Evolutionary conservation across 2,329 filamentous ascomycete species (phyloP), one percentile per base, ranked within the genome.

Genomic region (Pseudogymnoascus sp.): DNA sequence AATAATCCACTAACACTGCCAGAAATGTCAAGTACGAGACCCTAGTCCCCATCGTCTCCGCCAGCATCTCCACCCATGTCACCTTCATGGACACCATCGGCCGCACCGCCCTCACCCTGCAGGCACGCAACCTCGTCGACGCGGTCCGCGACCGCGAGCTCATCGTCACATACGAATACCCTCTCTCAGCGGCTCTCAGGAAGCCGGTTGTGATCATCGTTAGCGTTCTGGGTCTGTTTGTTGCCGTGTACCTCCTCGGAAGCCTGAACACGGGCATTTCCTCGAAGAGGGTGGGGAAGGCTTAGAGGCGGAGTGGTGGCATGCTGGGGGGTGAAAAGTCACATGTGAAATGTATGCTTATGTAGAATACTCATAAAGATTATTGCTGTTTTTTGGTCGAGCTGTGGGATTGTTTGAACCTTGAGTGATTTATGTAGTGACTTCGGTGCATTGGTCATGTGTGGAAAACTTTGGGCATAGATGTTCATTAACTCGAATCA

Each of bases 21-120:
- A 95, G 92, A 67, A 92, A 95, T 68, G 83, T 96, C 70, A 86
- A 90, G 74, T 93, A 88, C 73, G 81, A 85, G 68, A 92, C 92
- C 62, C 83, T 85, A 4, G 81, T 96, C 34, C 92, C 93, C 0
- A 75, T 95, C 64, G 80, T 85, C 60, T 80, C 83, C 60, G 83
- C 85, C 25, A 75, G 76, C 1, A 75, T 86, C 16, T 84, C 83
- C 68, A 77, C 88, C n/a, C 85, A 95, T 78, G 88, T 87, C 76
- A 97, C 93, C 0, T 99, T 92, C 78, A 89, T 99, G 79, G 95
- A 99, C 77, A 98, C 95, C 0, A 72, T 93, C 34, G 95, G 95
- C 66, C 90, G 95, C 68, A 96, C 93, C 0, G 84, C 88, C 0
- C 81, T 99, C 66, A 88, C 84, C 61, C 82, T 99, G 72, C 90